Base-by-base conservation (phyloP, 305 asterid species). In the Euphrasia arctica region DNA sequence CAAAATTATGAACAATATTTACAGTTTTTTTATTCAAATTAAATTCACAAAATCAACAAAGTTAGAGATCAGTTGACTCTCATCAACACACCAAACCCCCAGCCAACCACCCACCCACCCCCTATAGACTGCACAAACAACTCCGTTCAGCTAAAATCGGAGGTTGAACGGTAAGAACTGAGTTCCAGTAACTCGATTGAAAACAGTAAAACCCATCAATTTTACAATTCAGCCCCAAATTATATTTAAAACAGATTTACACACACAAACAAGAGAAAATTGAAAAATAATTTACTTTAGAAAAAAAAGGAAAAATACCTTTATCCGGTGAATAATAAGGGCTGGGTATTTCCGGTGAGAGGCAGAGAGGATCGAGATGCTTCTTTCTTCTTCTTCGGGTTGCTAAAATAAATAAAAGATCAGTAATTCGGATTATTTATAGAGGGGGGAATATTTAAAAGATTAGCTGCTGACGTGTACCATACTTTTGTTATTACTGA, bases 261-360 rank as follows among this genome's bases (percentile, higher is more conserved):
- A 39, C 54, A 39, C 47, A 58, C 39, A 54, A 32, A 18, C 36
- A 18, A 18, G 22, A 56, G 5, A 57, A 15, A 13, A 34, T 1
- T 5, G 3, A 32, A 1, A 18, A 6, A 48, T 15, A 57, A 2
- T 8, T 34, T 64, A 39, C 54, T 14, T 6, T 18, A 18, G 22
- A 18, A 18, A 18, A 18, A 51, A 57, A 10, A 14, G 1, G 22
- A n/a, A 3, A 1, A 11, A 25, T 71, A 80, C 85, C 85, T 80
- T 69, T 56, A 67, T 36, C 49, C 18, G 54, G 4, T 14, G 47
- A 70, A 27, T 39, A 54, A 56, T 1, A 15, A 50, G 49, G 48
- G 70, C 68, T 57, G 68, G 72, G 15, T 31, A 42, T 43, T 70
- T 67, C 43, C 48, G 54, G 69, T 25, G 60, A 15, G 71, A 51